phyloP scores from a whole-genome alignment of 495 filamentous ascomycete species.

The Tricharina praecox region DNA sequence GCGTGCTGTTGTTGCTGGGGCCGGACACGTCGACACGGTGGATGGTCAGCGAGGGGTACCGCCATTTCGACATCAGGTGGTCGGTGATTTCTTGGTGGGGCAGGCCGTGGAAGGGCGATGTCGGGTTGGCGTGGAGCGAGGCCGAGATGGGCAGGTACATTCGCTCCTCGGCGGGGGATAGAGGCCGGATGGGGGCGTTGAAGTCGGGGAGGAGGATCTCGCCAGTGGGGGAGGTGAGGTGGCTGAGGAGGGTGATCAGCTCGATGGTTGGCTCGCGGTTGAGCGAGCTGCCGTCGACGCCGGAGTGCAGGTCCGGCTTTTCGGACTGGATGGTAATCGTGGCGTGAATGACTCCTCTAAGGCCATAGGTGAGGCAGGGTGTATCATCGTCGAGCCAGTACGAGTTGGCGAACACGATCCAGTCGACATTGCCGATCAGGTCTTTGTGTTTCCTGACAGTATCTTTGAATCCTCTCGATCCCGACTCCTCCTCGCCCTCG shows the following conservation, averaged over 20 bases:
- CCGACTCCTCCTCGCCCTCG: slow-evolving; percentile 92
- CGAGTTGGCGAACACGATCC: slow-evolving; percentile 85
- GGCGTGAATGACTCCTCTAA: slow-evolving; percentile 87
- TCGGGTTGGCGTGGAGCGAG: slow-evolving; percentile 19
- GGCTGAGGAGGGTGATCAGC: slow-evolving; percentile 61
- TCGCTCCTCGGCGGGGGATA: slow-evolving; percentile 58
- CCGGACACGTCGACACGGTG: slow-evolving; percentile 84
- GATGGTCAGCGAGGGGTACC: slow-evolving; percentile 85
- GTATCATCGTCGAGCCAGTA: slow-evolving; percentile 96
- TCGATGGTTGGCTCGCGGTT: slow-evolving; percentile 84
- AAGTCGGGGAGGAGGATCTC: slow-evolving; percentile 55
- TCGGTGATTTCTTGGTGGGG: slow-evolving; percentile 11
- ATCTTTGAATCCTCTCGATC: slow-evolving; percentile 72
- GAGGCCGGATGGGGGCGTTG: slow-evolving; percentile 60
- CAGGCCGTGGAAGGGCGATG: not conserved
- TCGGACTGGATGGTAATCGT: slow-evolving; percentile 71
- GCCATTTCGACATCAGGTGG: slow-evolving; percentile 76
- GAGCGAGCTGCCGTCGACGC: slow-evolving; percentile 78
- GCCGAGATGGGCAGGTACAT: slow-evolving; percentile 71
- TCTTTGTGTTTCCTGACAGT: slow-evolving; percentile 60
- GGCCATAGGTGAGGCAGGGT: slow-evolving; percentile 85
- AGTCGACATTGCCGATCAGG: slow-evolving; percentile 79
- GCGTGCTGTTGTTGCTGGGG: slow-evolving; percentile 58
- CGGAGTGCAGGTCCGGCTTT: slow-evolving; percentile 81
- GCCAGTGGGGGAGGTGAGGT: slow-evolving; percentile 53